Conservation (phyloP, 495 filamentous ascomycete species). For the Penicillium simplicissimum region DNA sequence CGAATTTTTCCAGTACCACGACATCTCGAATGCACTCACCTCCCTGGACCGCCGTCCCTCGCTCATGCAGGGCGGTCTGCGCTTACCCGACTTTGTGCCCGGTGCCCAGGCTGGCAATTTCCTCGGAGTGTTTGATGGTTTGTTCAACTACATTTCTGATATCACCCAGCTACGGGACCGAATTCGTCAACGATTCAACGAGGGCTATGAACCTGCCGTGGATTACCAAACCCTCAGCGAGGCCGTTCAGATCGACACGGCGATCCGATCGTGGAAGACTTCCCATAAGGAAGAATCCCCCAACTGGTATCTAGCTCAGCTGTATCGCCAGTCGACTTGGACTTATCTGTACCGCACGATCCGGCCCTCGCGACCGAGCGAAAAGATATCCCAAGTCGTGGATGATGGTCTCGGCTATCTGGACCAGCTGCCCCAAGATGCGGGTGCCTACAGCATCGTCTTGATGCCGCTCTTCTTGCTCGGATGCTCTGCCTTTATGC, state of each 20-base stretch:
- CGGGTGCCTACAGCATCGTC: conserved; percentile 74
- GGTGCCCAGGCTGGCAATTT: conserved; percentile 72
- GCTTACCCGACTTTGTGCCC: conserved; percentile 68
- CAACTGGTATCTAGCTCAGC: conserved; percentile 72
- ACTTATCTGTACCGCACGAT: conserved; percentile 87
- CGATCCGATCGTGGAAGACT: conserved; percentile 74
- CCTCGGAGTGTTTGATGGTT: conserved; percentile 82
- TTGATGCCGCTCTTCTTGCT: conserved; percentile 85
- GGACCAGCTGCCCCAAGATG: conserved; percentile 61
- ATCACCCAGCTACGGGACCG: conserved; percentile 77
- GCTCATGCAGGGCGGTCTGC: conserved; percentile 60
- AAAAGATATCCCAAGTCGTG: conserved; percentile 71
- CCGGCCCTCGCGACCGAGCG: conserved; percentile 67
- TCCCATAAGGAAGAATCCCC: conserved; percentile 67
- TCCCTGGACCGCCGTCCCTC: conserved; percentile 58
- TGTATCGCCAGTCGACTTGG: conserved; percentile 91
- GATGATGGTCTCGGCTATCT: conserved; percentile 71
- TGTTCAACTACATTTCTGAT: conserved; percentile 78
- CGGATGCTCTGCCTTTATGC: conserved; percentile 80
- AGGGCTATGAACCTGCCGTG: conserved; percentile 66
- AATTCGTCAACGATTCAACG: conserved; percentile 66
- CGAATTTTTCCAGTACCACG: conserved; percentile 93
- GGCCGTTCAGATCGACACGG: conserved; percentile 76
- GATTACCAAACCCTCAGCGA: conserved; percentile 72
- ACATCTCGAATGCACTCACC: conserved; percentile 79